Evolutionary conservation across 1,284 basidiomycete genomes (phyloP).

Genomic region (Microstroma glucosiphilum): DNA sequence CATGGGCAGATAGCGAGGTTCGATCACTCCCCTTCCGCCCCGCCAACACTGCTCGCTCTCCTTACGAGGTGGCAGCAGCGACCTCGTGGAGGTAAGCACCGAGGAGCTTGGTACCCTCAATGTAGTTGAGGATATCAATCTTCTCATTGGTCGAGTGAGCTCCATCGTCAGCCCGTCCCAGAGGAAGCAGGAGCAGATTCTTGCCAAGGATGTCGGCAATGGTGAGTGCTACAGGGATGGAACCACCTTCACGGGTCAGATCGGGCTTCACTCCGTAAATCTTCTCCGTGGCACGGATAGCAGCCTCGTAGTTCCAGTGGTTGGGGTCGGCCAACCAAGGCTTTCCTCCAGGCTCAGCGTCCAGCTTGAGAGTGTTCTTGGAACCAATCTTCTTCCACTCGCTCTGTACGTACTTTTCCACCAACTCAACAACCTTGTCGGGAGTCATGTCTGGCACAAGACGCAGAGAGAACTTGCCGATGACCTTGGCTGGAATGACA

Average conservation of each 20-base stretch:
- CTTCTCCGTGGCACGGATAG: conserved; percentile 72
- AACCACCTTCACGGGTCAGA: conserved; percentile 87
- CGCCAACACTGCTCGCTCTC: background rate
- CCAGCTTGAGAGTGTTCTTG: conserved; percentile 46
- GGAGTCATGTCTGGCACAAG: conserved; percentile 82
- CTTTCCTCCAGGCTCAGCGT: conserved; percentile 42
- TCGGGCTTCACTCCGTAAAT: conserved; percentile 79
- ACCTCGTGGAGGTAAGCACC: conserved; percentile 79
- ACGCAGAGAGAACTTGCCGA: conserved; percentile 56
- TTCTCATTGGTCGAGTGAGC: conserved; percentile 95
- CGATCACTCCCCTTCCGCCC: too few relatives aligned
- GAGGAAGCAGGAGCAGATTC: conserved; percentile 75
- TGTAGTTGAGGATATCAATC: conserved; percentile 78
- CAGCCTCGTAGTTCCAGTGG: conserved; percentile 95
- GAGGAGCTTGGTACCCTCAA: conserved; percentile 67
- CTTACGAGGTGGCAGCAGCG: conserved; percentile 49
- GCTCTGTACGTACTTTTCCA: conserved; percentile 40
- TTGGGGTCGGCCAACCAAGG: conserved; percentile 50
- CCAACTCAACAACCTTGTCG: conserved; percentile 39
- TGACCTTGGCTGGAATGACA: conserved; percentile 84
- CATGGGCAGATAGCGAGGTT: too few relatives aligned
- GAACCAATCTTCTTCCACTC: conserved; percentile 45
- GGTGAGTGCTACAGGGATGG: conserved; percentile 90
- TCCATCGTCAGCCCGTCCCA: conserved; percentile 70
- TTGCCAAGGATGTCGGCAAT: conserved; percentile 77